Conservation (phyloP, 2,329 filamentous ascomycete genomes). For the Colletotrichum aenigma region DNA sequence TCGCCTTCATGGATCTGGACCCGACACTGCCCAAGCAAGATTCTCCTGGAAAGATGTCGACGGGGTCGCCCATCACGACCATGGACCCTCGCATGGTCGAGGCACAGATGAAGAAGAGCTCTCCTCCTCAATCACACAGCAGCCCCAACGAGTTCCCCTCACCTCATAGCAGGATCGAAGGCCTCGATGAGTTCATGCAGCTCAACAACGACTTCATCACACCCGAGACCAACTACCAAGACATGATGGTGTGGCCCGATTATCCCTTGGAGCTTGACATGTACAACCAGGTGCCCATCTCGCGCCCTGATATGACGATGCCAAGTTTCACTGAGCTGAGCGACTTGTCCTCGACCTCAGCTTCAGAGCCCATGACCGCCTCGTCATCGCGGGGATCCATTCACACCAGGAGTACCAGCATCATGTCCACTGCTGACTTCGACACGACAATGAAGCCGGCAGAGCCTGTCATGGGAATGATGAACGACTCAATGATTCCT, state of each 20-base stretch:
- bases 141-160: conserved; percentile 40
- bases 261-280: conserved; percentile 48
- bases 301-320: conserved; percentile 36
- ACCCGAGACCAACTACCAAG: conserved; percentile 43
- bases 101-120: conserved; percentile 31
- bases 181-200: conserved; percentile 47
- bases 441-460: conserved; percentile 35
- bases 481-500: conserved; percentile 35
- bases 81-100: conserved; percentile 37
- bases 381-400: conserved; percentile 47
- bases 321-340: conserved; percentile 42
- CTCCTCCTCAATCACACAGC: conserved; percentile 35
- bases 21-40: conserved; percentile 28
- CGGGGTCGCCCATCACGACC: conserved; percentile 31
- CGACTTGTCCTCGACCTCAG: conserved; percentile 39
- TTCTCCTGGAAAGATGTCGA: conserved; percentile 26
- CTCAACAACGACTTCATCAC: conserved; percentile 38
- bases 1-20: conserved; percentile 42
- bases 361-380: conserved; percentile 44
- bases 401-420: conserved; percentile 52
- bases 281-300: conserved; percentile 38
- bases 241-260: conserved; percentile 48
- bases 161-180: conserved; percentile 38
- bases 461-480: conserved; percentile 30
- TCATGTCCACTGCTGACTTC: conserved; percentile 44